These are phyloP conservation scores for Aureobasidium sp. DNA, from an alignment of 2,329 filamentous ascomycete genomes.

Conservation along the genomic window DNA sequence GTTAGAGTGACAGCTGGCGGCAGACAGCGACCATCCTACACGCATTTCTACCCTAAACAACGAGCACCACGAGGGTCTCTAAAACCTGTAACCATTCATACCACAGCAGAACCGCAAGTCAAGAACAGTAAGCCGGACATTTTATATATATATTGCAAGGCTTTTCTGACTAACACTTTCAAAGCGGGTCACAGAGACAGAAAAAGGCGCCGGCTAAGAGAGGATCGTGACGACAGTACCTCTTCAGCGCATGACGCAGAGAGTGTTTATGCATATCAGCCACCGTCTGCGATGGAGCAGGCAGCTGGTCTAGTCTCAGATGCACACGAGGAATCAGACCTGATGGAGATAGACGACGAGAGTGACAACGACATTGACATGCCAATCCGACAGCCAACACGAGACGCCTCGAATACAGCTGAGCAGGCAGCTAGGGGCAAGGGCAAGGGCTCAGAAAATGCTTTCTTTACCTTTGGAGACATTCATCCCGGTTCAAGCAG, in stretches of 20 bases:
- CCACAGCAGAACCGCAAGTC: not conserved
- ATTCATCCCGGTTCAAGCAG: not conserved
- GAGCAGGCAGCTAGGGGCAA: not conserved
- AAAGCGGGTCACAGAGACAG: not conserved
- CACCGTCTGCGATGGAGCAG: slow-evolving; percentile 4
- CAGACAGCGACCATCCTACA: slow-evolving; percentile 29
- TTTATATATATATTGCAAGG: not conserved
- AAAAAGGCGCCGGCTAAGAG: not conserved
- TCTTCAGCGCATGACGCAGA: not conserved
- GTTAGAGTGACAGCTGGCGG: slow-evolving; percentile 18
- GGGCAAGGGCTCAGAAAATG: not conserved
- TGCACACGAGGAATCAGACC: not conserved
- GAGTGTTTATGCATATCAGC: not conserved
- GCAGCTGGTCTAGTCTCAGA: not conserved
- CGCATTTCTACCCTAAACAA: slow-evolving; percentile 19
- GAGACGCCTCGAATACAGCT: not conserved
- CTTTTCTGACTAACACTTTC: not conserved
- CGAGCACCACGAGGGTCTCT: slow-evolving; percentile 4
- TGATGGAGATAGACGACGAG: not conserved
- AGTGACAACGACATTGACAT: not conserved
- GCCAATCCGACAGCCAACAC: not conserved
- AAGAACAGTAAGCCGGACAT: not conserved
- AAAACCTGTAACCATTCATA: not conserved
- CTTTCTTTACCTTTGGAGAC: not conserved
- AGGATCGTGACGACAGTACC: not conserved